Base-by-base conservation (phyloP, 148 eudicot genomes). In the Dianthus caryophyllus region DNA sequence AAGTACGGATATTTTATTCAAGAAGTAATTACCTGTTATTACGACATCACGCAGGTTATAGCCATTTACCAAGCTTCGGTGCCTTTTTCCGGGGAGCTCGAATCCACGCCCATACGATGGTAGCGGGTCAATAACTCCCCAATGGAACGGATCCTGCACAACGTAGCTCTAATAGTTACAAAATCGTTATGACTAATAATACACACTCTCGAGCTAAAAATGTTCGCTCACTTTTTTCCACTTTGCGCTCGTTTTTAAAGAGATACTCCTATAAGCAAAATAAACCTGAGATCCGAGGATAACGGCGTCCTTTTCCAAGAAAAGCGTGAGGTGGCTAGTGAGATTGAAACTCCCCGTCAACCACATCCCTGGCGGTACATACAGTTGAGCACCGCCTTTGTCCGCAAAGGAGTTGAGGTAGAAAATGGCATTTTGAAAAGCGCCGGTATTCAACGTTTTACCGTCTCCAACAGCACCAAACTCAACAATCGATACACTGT, bases 401-500 rank as follows among this genome's bases (percentile, higher is more conserved):
- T 84, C 88, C 0, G 85, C 80, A 74, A 84, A 84, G 1, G 88
- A 82, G 46, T 82, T 82, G 55, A 84, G 85, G 76, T 84, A 84
- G 75, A 82, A 84, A 33, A 84, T 73, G 53, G 88, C 88, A 68
- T 84, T 84, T 20, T 82, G 85, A 65, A 84, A 82, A 8, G 88
- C 88, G 14, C 75, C 75, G 6, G 88, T 84, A 67, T 84, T 84
- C 74, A 82, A 59, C 25, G 82, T 75, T 55, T 80, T 82, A 22
- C 88, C 88, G 71, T 84, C 88, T 29, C 85, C 88, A 13, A 79
- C 79, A 22, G 88, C 88, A 36, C 88, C 85, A 73, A 84, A 84
- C 51, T 84, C 88, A 11, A 78, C 65, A 30, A 84, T 84, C 11
- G 88, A 84, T 18, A 84, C 85, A 69, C 85, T 82, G n/a, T 84